A percentile compares a stretch with the other conserved stretches of the same genome.
phyloP scores from a whole-genome alignment of 352 stramenopile species.

The Paralagenidium karlingii region DNA sequence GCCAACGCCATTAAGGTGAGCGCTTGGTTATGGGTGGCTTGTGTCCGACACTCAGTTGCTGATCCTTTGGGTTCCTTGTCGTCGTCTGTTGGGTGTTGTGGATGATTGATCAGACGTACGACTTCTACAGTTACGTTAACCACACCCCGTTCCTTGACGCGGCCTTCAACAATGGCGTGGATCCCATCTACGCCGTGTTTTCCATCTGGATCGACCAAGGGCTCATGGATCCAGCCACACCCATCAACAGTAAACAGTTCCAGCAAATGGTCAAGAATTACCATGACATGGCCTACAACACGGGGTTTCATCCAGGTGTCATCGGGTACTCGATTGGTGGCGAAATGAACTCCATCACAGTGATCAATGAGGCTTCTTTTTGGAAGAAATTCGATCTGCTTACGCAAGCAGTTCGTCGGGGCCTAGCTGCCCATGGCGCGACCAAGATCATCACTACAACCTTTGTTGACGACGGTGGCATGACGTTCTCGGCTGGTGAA shows the following conservation, averaged over 20 bases:
- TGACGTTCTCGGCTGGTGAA: conserved; percentile 29
- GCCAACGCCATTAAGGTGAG: conserved; percentile 37
- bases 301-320: conserved; percentile 26
- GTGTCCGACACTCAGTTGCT: no score
- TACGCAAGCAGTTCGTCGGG: conserved; percentile 29
- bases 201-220: conserved; percentile 59
- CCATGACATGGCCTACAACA: conserved; percentile 43
- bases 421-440: conserved; percentile 25
- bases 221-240: conserved; percentile 22
- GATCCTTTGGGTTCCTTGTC: no score
- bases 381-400: conserved; percentile 50
- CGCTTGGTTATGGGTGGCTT: no score
- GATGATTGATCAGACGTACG: conserved; percentile 26
- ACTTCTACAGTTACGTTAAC: conserved; percentile 36
- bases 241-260: conserved; percentile 19
- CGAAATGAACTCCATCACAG: conserved; percentile 59
- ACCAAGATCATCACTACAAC: conserved; percentile 73
- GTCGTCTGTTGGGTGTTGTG: no score
- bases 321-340: conserved; percentile 67
- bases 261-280: conserved; percentile 35
- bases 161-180: conserved; percentile 35
- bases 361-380: conserved; percentile 33
- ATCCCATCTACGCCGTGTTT: conserved; percentile 57
- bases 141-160: conserved; percentile 43
- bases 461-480: conserved; percentile 48